Percentiles rank a stretch among this genome's conserved stretches.
These are phyloP conservation scores for Trametes cubensis DNA, from an alignment of 768 basidiomycete species.

Conservation along the genomic window DNA sequence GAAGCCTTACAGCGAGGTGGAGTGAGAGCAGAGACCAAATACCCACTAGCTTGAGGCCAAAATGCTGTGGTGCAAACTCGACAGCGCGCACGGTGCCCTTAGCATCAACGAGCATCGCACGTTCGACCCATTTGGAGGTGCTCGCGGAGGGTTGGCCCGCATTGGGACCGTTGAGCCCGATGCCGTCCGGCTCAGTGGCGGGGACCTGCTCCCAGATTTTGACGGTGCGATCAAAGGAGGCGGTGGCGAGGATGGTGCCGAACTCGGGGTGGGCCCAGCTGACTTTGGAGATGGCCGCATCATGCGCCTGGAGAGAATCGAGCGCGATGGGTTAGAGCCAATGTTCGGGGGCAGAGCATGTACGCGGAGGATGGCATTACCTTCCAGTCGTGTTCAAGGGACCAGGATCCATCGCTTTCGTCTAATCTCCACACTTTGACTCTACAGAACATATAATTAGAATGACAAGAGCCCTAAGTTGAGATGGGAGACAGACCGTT, in stretches of 20 bases:
- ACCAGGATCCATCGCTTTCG: conserved; percentile 73
- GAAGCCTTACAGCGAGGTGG: not conserved
- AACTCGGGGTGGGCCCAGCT: conserved; percentile 95
- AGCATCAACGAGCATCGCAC: conserved; percentile 77
- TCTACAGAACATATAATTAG: conserved; percentile 39
- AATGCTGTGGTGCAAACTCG: conserved; percentile 85
- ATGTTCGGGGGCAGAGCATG: not conserved
- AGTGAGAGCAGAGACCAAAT: not conserved
- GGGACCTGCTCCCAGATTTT: conserved; percentile 85
- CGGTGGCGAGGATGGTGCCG: conserved; percentile 82
- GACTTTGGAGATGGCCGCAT: conserved; percentile 82
- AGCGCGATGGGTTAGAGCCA: not conserved
- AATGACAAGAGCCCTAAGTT: not conserved
- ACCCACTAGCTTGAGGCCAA: conserved; percentile 85
- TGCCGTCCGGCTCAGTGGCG: conserved; percentile 31
- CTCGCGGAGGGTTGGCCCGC: conserved; percentile 22
- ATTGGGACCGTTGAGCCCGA: conserved; percentile 30
- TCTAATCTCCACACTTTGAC: conserved; percentile 88
- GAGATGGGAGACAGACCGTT: conserved; percentile 51
- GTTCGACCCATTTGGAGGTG: conserved; percentile 67
- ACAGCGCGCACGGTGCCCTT: conserved; percentile 84
- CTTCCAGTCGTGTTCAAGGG: conserved; percentile 89
- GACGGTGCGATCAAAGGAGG: conserved; percentile 88
- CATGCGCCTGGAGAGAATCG: conserved; percentile 73
- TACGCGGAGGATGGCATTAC: conserved; percentile 42